Evolutionary conservation across 305 asterid genomes (phyloP).

Genomic region (Solanum hybrid): DNA sequence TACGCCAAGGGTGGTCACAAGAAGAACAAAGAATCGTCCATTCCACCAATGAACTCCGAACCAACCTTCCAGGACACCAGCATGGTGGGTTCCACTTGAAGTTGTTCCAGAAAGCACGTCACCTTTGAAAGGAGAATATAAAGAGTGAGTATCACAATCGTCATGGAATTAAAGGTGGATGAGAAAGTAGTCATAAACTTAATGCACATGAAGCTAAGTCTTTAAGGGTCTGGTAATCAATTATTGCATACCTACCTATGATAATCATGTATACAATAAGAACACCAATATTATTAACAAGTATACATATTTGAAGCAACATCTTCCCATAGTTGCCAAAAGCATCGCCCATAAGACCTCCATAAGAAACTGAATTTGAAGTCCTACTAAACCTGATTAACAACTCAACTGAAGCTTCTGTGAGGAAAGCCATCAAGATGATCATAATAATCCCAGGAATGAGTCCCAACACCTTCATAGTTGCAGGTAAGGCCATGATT

Average conservation of each 20-base stretch:
- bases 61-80: conserved; percentile 98
- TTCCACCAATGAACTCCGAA: conserved; percentile 94
- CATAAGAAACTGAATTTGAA: conserved; percentile 73
- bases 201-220: not conserved
- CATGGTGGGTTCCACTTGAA: conserved; percentile 76
- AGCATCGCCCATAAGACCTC: conserved; percentile 87
- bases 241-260: conserved; percentile 47
- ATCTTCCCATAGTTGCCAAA: conserved; percentile 85
- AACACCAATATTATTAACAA: conserved; percentile 86
- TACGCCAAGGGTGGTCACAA: conserved; percentile 63
- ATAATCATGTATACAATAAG: conserved; percentile 97
- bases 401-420: conserved; percentile 83
- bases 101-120: conserved; percentile 98
- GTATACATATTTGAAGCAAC: conserved; percentile 69
- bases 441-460: conserved; percentile 60
- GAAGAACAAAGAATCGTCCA: conserved; percentile 67
- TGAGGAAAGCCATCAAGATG: conserved; percentile 87
- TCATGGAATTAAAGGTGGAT: not conserved
- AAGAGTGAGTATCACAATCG: not conserved
- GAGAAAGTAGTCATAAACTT: not conserved
- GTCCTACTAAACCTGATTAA: conserved; percentile 76
- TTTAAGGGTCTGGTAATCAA: not conserved
- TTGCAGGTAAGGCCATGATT: conserved; percentile 97
- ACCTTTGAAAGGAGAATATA: conserved; percentile 40
- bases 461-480: conserved; percentile 93